Conservation (phyloP, 2,329 filamentous ascomycete genomes). For the Ophiocordyceps polyrhachis-furcata region DNA sequence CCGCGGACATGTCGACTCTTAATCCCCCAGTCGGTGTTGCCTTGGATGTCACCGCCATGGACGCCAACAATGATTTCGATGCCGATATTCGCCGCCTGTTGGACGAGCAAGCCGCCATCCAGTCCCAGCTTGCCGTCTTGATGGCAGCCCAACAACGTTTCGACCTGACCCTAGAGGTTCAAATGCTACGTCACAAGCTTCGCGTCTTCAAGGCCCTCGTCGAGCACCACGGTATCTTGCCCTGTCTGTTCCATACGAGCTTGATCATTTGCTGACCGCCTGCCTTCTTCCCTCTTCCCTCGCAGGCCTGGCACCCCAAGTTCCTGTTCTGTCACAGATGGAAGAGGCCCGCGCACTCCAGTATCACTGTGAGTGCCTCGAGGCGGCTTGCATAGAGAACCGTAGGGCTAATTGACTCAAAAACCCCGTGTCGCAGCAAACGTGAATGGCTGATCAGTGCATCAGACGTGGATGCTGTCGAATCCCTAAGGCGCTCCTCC, state of each 20-base stretch:
- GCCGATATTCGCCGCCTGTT: conserved; percentile 20
- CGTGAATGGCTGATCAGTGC: not conserved
- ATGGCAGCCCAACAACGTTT: conserved; percentile 28
- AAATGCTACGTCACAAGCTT: conserved; percentile 37
- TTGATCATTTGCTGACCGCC: conserved; percentile 1
- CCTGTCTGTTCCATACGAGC: conserved; percentile 1
- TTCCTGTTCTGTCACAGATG: conserved; percentile 30
- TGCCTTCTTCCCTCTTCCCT: not conserved
- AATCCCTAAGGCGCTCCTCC: conserved; percentile 11
- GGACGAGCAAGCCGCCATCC: conserved; percentile 33
- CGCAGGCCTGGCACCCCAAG: conserved; percentile 11
- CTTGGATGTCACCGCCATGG: not conserved
- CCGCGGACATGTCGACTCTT: conserved; percentile 1
- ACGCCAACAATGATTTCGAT: conserved; percentile 8
- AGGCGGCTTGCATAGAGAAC: conserved; percentile 26
- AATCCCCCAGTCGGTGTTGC: conserved; percentile 1
- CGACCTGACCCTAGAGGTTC: conserved; percentile 29
- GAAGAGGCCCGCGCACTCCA: conserved; percentile 39
- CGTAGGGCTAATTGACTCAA: conserved; percentile 9
- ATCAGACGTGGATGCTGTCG: conserved; percentile 13
- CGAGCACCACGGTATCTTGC: conserved; percentile 25
- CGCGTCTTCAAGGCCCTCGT: conserved; percentile 28
- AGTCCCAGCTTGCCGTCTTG: conserved; percentile 28
- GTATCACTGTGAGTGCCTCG: conserved; percentile 39
- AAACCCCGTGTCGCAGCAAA: conserved; percentile 1